Evolutionary conservation across 2,329 filamentous ascomycete genomes (phyloP).

Genomic region (Sordariomycetes sp.): DNA sequence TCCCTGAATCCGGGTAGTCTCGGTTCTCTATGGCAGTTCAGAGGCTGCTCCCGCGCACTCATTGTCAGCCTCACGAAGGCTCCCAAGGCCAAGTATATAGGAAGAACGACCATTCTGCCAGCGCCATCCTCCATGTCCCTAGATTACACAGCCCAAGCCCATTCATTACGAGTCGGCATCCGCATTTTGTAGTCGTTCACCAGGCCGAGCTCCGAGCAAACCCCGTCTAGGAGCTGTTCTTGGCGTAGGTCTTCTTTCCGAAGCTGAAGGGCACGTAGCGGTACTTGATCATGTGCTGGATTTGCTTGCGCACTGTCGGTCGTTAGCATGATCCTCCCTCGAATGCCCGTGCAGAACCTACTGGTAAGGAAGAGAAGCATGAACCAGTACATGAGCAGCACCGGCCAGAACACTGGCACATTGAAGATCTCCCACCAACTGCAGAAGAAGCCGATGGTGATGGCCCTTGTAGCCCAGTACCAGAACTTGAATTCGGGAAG

Average conservation of each 20-base stretch:
- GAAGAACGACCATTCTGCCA: too few relatives aligned
- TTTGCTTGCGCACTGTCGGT: conserved; percentile 83
- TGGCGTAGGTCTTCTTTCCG: conserved; percentile 75
- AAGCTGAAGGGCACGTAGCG: conserved; percentile 92
- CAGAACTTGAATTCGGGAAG: conserved; percentile 99
- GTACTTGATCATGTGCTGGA: conserved; percentile 99
- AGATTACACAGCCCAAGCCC: too few relatives aligned
- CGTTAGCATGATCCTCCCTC: background rate
- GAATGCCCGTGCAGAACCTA: conserved; percentile 36
- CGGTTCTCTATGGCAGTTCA: too few relatives aligned
- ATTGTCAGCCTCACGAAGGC: too few relatives aligned
- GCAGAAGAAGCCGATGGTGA: conserved; percentile 75
- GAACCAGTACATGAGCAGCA: conserved; percentile 97
- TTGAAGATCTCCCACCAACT: conserved; percentile 93
- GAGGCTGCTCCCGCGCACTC: too few relatives aligned
- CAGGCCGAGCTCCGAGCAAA: background rate
- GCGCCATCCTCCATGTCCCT: too few relatives aligned
- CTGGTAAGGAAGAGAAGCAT: conserved; percentile 94
- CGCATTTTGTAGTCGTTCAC: background rate
- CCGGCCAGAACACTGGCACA: conserved; percentile 97
- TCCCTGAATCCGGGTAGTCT: too few relatives aligned
- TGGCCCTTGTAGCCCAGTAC: conserved; percentile 86
- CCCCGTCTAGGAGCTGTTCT: conserved; percentile 40
- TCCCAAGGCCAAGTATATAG: too few relatives aligned
- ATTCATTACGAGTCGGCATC: background rate